phyloP scores from a whole-genome alignment of 2,329 filamentous ascomycete species.

The Arachnopeziza araneosa region DNA sequence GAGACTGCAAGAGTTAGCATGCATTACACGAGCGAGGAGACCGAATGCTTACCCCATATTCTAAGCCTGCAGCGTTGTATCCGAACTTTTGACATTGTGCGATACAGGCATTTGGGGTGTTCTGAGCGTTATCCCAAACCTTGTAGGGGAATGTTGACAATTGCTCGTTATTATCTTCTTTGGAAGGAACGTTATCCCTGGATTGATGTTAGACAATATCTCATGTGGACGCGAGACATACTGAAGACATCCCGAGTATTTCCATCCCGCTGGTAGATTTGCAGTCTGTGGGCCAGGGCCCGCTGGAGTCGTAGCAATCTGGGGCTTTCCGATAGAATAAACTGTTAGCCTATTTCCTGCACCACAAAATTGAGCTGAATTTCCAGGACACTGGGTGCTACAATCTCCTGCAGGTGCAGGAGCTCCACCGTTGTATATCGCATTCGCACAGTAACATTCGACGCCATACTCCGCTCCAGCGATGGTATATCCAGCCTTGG shows the following conservation, averaged over 20 bases:
- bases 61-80: slow-evolving; percentile 13
- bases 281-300: slow-evolving; percentile 14
- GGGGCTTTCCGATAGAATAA: slow-evolving; percentile 17
- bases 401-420: slow-evolving; percentile 32
- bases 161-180: slow-evolving; percentile 7
- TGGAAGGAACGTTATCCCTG: not conserved
- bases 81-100: slow-evolving; percentile 11
- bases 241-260: slow-evolving; percentile 17
- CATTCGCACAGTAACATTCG: slow-evolving; percentile 28
- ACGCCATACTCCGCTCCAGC: slow-evolving; percentile 32
- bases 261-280: slow-evolving; percentile 19
- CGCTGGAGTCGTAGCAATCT: slow-evolving; percentile 3
- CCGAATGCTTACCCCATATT: slow-evolving; percentile 9
- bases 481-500: slow-evolving; percentile 20
- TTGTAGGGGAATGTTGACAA: slow-evolving; percentile 10
- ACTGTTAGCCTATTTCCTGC: slow-evolving; percentile 25
- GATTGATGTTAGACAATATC: not conserved
- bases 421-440: slow-evolving; percentile 19
- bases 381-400: slow-evolving; percentile 22
- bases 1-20: not conserved
- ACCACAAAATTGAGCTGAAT: slow-evolving; percentile 30
- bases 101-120: slow-evolving; percentile 10
- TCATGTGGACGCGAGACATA: not conserved
- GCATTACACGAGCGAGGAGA: slow-evolving; percentile 27
- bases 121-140: slow-evolving; percentile 6